Conservation (phyloP, 495 filamentous ascomycete species). For the Sporormia fimetaria region DNA sequence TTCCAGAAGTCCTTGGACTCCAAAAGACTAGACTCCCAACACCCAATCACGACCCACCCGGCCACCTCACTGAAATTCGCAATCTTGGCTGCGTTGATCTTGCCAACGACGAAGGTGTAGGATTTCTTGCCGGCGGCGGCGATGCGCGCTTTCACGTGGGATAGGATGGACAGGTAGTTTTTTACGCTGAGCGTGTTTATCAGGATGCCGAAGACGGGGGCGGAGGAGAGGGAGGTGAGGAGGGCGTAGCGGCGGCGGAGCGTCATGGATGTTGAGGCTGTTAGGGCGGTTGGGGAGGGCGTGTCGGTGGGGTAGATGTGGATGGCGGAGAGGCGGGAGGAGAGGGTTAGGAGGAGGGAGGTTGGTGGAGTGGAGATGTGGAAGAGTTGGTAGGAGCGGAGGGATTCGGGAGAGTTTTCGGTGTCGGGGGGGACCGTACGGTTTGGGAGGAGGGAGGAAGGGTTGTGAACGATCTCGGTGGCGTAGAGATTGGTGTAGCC, state of each 20-base stretch:
- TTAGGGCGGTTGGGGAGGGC: constrained; percentile 34
- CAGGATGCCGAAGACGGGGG: constrained; percentile 77
- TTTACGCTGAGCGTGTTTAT: constrained; percentile 88
- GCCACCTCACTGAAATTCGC: constrained; percentile 93
- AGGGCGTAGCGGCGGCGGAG: constrained; percentile 81
- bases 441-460: constrained; percentile 77
- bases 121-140: constrained; percentile 73
- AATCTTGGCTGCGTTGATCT: constrained; percentile 88
- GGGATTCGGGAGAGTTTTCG: constrained; percentile 36
- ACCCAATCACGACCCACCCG: constrained; percentile 94
- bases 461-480: constrained; percentile 65
- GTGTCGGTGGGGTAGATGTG: constrained; percentile 62
- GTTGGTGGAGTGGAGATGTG: constrained; percentile 81
- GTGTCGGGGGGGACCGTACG: constrained; percentile 49
- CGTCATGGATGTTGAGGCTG: constrained; percentile 43
- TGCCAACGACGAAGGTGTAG: constrained; percentile 94
- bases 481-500: constrained; percentile 62
- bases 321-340: constrained; percentile 65
- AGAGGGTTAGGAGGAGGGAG: constrained; percentile 74
- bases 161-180: constrained; percentile 75
- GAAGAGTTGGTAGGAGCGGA: constrained; percentile 68
- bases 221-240: constrained; percentile 67
- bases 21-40: constrained; percentile 90
- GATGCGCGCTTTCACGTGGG: constrained; percentile 58
- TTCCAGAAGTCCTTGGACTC: constrained; percentile 75